These are phyloP conservation scores for Beauveria medogensis DNA, from an alignment of 2,329 filamentous ascomycete genomes.

Conservation along the genomic window DNA sequence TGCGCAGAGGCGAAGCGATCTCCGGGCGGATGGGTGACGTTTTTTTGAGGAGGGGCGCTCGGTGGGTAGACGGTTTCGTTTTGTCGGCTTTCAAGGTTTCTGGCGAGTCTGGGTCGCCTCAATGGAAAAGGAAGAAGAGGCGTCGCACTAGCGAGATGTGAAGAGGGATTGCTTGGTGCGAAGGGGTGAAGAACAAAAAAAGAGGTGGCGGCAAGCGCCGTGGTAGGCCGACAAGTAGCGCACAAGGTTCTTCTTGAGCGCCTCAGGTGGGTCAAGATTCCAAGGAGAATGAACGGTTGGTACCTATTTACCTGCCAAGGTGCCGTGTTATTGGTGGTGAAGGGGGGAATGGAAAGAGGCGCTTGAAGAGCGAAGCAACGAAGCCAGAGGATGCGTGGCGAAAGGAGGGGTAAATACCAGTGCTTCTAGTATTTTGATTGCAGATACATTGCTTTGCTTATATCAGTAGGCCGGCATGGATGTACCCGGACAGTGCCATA, in stretches of 20 bases:
- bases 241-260: background rate
- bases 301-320: too few relatives aligned
- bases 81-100: background rate
- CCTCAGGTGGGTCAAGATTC: background rate
- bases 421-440: too few relatives aligned
- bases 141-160: background rate
- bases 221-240: slow-evolving; percentile 4
- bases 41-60: background rate
- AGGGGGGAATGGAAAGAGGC: background rate
- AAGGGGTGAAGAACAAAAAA: background rate
- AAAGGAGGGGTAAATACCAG: background rate
- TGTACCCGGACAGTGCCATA: too few relatives aligned
- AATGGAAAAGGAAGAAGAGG: background rate
- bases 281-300: background rate
- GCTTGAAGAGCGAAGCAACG: background rate
- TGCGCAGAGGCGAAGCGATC: background rate
- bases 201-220: slow-evolving; percentile 7
- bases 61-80: background rate
- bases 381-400: background rate
- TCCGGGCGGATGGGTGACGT: background rate
- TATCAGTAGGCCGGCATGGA: too few relatives aligned
- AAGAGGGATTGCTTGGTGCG: background rate
- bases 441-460: too few relatives aligned
- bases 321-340: background rate
- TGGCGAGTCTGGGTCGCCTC: background rate